Base-by-base conservation (phyloP, 2,329 filamentous ascomycete genomes). In the Fusarium aywerte region DNA sequence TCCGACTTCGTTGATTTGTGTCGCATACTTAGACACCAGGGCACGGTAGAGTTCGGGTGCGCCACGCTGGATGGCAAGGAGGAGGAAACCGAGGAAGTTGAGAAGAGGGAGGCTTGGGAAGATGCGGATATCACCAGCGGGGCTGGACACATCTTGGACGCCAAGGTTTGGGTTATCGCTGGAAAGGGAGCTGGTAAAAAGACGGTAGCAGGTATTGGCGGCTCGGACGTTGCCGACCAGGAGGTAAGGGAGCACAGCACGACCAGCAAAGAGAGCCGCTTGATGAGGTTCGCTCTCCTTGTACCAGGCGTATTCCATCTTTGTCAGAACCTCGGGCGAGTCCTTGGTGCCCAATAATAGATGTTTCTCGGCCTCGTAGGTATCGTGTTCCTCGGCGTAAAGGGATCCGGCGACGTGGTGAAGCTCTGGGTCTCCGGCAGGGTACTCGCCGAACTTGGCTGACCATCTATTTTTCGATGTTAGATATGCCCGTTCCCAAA, bases 241-340 rank as follows among this genome's bases (percentile, higher is more conserved):
- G 48, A 99, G 88, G 80, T 97, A 98, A 13, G 96, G 94, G 38
- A 99, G 87, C 40, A 98, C 87, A 27, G 91, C 93, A 70, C 96
- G 91, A 12, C 91, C 92, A 67, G 90, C 91, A 80, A 96, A 99
- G 55, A 92, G 83, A 5, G 93, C 90, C 2, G 96, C 96, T 2
- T 92, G 93, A 77, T 97, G 93, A 4, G 92, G 88, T 51, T 95
- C 92, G 79, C 96, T 92, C 74, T 93, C 88, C 64, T 87, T 89
- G 83, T 98, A 99, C 96, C 96, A 99, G 49, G 89, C 85, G 78
- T 97, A 98, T 79, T 98, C 93, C 80, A 98, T 86, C 71, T 88
- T 88, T 47, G 90, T 89, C 53, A 99, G 86, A 12, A 91, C 85
- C 70, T 93, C 89, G 35, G 94, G 87, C 0, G 93, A 97, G 78